phyloP scores from a whole-genome alignment of 2,329 filamentous ascomycete species.

The Xylariaceae sp. region DNA sequence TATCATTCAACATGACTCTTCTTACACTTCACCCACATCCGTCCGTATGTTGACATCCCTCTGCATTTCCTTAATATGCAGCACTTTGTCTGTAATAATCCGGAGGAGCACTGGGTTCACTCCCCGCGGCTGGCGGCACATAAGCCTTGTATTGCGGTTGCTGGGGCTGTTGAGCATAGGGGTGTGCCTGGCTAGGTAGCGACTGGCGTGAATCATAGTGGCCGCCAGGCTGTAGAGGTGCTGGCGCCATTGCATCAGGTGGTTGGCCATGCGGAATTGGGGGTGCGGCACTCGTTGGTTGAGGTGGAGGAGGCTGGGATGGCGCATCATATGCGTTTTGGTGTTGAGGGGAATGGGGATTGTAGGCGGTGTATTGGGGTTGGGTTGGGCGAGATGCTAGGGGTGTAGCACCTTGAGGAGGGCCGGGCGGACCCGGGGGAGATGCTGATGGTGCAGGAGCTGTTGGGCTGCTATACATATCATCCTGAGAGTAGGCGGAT shows the following conservation, averaged over 20 bases:
- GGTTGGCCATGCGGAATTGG: conserved; percentile 49
- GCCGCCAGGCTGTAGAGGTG: conserved; percentile 54
- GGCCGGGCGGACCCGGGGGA: conserved; percentile 38
- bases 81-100: conserved; percentile 62
- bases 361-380: conserved; percentile 49
- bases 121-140: conserved; percentile 52
- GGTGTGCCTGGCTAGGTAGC: conserved; percentile 53
- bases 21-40: neutral
- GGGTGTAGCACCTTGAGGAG: conserved; percentile 35
- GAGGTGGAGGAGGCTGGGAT: conserved; percentile 43
- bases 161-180: conserved; percentile 29
- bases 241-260: conserved; percentile 47
- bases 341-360: conserved; percentile 34
- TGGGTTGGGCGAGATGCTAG: conserved; percentile 42
- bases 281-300: conserved; percentile 49
- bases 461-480: conserved; percentile 45
- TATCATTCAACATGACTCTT: neutral
- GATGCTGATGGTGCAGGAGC: conserved; percentile 40
- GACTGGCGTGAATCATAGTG: conserved; percentile 58
- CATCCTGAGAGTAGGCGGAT: conserved; percentile 58
- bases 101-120: conserved; percentile 57
- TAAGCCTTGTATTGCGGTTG: conserved; percentile 68
- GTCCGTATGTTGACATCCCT: neutral
- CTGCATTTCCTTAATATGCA: conserved; percentile 29
- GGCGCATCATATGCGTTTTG: conserved; percentile 41